phyloP scores from a whole-genome alignment of 306 rosid species.

The Rubus idaeus region DNA sequence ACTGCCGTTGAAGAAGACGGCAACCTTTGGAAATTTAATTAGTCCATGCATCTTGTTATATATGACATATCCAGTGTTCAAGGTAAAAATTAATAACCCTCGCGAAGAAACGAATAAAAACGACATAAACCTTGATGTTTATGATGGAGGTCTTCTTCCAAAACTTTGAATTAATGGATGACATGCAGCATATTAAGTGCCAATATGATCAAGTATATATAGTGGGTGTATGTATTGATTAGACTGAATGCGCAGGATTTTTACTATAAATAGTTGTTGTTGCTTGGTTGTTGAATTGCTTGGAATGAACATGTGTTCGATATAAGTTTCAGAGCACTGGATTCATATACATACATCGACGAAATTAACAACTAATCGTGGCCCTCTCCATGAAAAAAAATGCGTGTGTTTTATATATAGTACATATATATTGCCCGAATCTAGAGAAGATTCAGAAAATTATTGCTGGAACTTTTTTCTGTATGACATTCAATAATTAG shows the following conservation, averaged over 20 bases:
- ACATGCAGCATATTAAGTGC: constrained; percentile 9
- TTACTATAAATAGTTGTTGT: not conserved
- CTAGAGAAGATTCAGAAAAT: not conserved
- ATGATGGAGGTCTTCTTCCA: constrained; percentile 36
- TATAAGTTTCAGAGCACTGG: too few relatives aligned
- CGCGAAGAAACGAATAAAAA: not conserved
- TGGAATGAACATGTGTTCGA: too few relatives aligned
- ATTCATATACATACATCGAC: too few relatives aligned
- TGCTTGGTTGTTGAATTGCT: not conserved
- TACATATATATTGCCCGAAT: not conserved
- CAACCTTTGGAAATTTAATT: constrained; percentile 43
- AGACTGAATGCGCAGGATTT: not conserved
- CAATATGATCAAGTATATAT: not conserved
- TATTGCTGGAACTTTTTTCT: not conserved
- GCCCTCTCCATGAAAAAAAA: too few relatives aligned
- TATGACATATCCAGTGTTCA: not conserved
- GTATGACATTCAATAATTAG: not conserved
- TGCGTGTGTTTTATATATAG: too few relatives aligned
- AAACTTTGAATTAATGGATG: constrained; percentile 33
- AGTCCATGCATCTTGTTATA: not conserved
- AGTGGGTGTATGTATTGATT: not conserved
- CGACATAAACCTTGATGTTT: constrained; percentile 29
- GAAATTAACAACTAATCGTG: too few relatives aligned
- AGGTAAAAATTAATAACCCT: not conserved
- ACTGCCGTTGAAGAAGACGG: constrained; percentile 9